A percentile compares a stretch with the other conserved stretches of the same genome.
These are phyloP conservation scores for Puccinia novopanici DNA, from an alignment of 1,284 basidiomycete genomes.

Conservation along the genomic window DNA sequence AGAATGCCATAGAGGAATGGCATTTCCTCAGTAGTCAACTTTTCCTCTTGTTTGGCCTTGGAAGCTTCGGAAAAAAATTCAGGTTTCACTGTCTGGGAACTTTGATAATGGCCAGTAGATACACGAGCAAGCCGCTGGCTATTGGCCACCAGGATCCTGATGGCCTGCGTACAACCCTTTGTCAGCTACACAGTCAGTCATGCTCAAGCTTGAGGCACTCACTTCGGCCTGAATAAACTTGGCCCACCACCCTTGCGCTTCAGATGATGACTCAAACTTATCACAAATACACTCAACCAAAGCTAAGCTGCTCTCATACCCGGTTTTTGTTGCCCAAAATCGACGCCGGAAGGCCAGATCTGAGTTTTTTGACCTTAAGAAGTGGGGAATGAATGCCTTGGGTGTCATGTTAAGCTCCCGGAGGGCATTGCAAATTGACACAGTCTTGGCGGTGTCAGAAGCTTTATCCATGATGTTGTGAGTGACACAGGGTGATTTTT, in stretches of 20 bases:
- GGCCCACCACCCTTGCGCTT: not conserved
- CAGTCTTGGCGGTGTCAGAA: too few relatives aligned
- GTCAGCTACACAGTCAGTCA: not conserved
- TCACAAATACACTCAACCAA: not conserved
- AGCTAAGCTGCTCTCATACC: not conserved
- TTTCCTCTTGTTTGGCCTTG: not conserved
- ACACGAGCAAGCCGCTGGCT: not conserved
- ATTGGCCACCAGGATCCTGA: not conserved
- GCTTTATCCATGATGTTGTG: too few relatives aligned
- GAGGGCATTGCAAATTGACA: too few relatives aligned
- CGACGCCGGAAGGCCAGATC: not conserved
- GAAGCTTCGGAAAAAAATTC: not conserved
- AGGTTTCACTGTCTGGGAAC: not conserved
- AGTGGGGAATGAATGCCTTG: not conserved
- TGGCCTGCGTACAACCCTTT: not conserved
- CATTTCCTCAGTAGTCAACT: not conserved
- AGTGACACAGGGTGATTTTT: too few relatives aligned
- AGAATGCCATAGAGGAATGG: not conserved
- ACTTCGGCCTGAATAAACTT: not conserved
- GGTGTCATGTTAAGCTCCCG: too few relatives aligned
- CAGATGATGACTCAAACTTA: not conserved
- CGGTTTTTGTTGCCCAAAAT: not conserved
- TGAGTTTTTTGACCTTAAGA: not conserved
- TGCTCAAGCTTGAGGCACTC: not conserved
- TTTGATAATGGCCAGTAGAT: not conserved